phyloP scores from a whole-genome alignment of 192 early-diverging fungal species.

The Funneliformis mosseae region DNA sequence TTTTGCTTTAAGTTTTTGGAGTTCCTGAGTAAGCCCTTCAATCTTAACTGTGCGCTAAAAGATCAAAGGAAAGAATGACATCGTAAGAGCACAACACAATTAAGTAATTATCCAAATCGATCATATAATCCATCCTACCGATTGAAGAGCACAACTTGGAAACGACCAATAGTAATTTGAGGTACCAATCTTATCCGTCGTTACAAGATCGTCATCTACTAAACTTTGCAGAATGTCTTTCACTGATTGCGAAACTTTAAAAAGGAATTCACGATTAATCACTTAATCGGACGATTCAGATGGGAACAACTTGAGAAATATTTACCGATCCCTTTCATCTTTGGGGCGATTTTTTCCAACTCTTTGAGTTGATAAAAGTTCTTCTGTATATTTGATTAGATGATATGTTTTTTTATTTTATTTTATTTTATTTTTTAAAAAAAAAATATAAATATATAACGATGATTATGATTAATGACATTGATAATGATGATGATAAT shows the following conservation, averaged over 20 bases:
- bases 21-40: slow-evolving; percentile 51
- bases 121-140: slow-evolving; percentile 40
- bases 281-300: background rate
- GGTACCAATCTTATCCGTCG: slow-evolving; percentile 82
- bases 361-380: slow-evolving; percentile 83
- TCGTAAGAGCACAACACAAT: background rate
- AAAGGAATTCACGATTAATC: background rate
- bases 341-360: slow-evolving; percentile 79
- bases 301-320: background rate
- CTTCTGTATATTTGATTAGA: slow-evolving; percentile 46
- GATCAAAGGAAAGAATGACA: background rate
- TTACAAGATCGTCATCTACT: slow-evolving; percentile 80
- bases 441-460: background rate
- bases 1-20: slow-evolving; percentile 48
- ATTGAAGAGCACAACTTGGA: slow-evolving; percentile 65
- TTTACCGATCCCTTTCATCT: slow-evolving; percentile 79
- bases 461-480: no score
- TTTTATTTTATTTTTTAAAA: no score
- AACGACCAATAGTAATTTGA: slow-evolving; percentile 95
- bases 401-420: no score
- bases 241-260: slow-evolving; percentile 70
- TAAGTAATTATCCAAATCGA: slow-evolving; percentile 2
- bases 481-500: no score
- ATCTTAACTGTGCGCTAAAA: slow-evolving; percentile 54
- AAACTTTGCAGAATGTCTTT: slow-evolving; percentile 84